Base-by-base conservation (phyloP, 228 moss, liverwort and hornwort genomes). In the Sphagnum fallax region DNA sequence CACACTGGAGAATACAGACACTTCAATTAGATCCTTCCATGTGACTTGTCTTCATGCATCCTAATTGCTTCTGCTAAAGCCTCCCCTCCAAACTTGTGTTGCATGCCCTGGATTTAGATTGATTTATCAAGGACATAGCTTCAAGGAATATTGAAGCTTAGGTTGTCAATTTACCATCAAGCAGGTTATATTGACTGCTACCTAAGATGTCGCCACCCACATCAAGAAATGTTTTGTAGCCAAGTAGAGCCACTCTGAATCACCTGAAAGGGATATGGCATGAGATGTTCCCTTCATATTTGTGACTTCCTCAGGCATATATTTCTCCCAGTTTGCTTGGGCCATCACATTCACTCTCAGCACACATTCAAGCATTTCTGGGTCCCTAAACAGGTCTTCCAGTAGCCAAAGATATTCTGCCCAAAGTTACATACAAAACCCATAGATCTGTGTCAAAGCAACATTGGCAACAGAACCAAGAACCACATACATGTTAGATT, bases 131-230 rank as follows among this genome's bases (percentile, higher is more conserved):
- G 32, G 32, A 84, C 47, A 93, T 49, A 16, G 81, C 91, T 65
- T 78, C 70, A 6, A 91, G 96, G 91, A n/a, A 97, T 32, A 32
- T 32, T 32, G 32, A 32, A 32, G 32, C 55, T 71, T 80, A 86
- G 0, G 86, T 66, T 63, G 80, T 82, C 4, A 86, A 69, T 79
- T 93, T 97, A 52, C 75, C 80, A 53, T 86, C 82, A 0, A 82
- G 82, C 14, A 86, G 52, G 5, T 12, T 60, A 70, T 63, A 66
- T 69, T 86, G 86, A 62, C 84, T 79, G 50, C 75, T 69, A 11
- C 93, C 93, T 87, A 93, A 65, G 50, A 97, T 80, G 59, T 91
- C 90, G 8, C 97, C 97, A 65, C 93, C 93, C 60, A 97, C 97
- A 65, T 97, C 97, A 2, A 90, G 93, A 73, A 97, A 97, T 1